Percentiles rank a stretch among this genome's conserved stretches.
Conservation (phyloP, 2,329 filamentous ascomycete species). For the Endocalyx cinctus region DNA sequence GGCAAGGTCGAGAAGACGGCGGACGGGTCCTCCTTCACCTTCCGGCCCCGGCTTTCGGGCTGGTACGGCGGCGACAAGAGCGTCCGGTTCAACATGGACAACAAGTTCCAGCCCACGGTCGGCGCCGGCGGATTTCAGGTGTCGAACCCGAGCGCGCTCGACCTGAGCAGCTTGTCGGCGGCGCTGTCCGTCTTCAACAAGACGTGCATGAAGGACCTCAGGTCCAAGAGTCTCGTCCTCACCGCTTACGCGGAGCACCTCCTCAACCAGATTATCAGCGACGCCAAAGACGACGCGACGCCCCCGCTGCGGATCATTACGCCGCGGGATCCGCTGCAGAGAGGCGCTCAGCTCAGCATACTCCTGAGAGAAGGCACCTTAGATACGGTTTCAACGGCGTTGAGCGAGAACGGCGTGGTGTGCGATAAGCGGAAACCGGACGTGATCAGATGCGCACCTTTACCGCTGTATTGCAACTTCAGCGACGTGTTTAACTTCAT, state of each 20-base stretch:
- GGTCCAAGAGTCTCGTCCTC: constrained; percentile 65
- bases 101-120: constrained; percentile 68
- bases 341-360: constrained; percentile 77
- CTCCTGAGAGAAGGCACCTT: constrained; percentile 63
- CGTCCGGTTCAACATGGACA: constrained; percentile 78
- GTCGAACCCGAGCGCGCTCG: constrained; percentile 78
- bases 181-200: constrained; percentile 70
- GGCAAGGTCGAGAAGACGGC: constrained; percentile 48
- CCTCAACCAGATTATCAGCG: constrained; percentile 41
- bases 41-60: constrained; percentile 65
- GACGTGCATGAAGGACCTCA: constrained; percentile 64
- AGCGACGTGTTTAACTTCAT: constrained; percentile 59
- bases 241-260: constrained; percentile 74
- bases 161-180: constrained; percentile 69
- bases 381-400: constrained; percentile 57
- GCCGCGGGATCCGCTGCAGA: constrained; percentile 59
- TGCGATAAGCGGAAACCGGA: constrained; percentile 82
- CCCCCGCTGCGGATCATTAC: constrained; percentile 61
- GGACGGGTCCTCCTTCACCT: constrained; percentile 39
- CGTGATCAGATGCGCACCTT: constrained; percentile 78
- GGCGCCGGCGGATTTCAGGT: constrained; percentile 80
- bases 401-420: constrained; percentile 67
- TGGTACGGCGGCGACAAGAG: constrained; percentile 85
- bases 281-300: constrained; percentile 21
- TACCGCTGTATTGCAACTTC: constrained; percentile 79